These are phyloP conservation scores for Tulasnella sp. DNA, from an alignment of 768 basidiomycete genomes.

Conservation along the genomic window DNA sequence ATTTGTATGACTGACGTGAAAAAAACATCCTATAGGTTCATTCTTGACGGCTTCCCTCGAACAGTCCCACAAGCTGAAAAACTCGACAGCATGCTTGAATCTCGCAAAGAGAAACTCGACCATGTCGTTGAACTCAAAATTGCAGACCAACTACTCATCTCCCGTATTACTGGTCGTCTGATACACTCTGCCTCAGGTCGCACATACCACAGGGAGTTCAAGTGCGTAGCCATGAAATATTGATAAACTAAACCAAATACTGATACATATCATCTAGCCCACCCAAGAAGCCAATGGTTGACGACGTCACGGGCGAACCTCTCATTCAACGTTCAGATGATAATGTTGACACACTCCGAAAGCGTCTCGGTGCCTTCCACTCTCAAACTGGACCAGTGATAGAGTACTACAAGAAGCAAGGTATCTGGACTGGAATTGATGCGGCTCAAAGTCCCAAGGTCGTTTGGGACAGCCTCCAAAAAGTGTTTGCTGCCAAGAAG, in stretches of 20 bases:
- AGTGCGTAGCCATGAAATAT: slow-evolving; percentile 41
- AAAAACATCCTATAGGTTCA: slow-evolving; percentile 48
- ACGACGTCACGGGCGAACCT: slow-evolving; percentile 91
- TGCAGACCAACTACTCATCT: slow-evolving; percentile 89
- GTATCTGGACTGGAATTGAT: slow-evolving; percentile 82
- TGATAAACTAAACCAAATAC: background rate
- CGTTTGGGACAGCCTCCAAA: slow-evolving; percentile 75
- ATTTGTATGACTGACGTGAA: background rate
- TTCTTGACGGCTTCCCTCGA: slow-evolving; percentile 97
- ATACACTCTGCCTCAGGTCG: slow-evolving; percentile 83
- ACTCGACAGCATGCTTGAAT: slow-evolving; percentile 78
- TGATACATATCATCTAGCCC: slow-evolving; percentile 43
- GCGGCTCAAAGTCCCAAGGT: slow-evolving; percentile 85
- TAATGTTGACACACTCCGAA: slow-evolving; percentile 87
- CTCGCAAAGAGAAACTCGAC: slow-evolving; percentile 77
- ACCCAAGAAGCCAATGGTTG: slow-evolving; percentile 87
- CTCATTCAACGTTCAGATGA: slow-evolving; percentile 96
- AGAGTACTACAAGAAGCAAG: slow-evolving; percentile 87
- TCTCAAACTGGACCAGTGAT: slow-evolving; percentile 89
- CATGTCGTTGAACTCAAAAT: slow-evolving; percentile 87
- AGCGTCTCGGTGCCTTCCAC: slow-evolving; percentile 83
- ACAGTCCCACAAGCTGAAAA: slow-evolving; percentile 95
- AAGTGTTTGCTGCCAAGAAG: slow-evolving; percentile 45
- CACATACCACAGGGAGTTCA: slow-evolving; percentile 90
- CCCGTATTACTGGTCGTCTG: slow-evolving; percentile 91